Base-by-base conservation (phyloP, 2,329 filamentous ascomycete species). In the Hansfordia pulvinata region DNA sequence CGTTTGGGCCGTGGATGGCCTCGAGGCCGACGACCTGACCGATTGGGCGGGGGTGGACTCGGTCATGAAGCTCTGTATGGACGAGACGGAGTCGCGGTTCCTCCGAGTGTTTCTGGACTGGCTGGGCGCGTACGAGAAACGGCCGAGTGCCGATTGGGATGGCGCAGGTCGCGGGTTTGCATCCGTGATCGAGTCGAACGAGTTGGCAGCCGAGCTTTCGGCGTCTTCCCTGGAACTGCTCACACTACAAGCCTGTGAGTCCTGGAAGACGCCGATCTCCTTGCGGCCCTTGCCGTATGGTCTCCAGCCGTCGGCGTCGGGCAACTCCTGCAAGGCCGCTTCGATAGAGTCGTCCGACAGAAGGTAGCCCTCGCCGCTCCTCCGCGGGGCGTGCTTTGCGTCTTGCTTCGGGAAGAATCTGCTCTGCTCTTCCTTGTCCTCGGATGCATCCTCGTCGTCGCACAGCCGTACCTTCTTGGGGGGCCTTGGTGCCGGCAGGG, bases 371-470 rank as follows among this genome's bases (percentile, higher is more conserved):
- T 64, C 60, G 18, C 46, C 43, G 25, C 51, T 53, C 19, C 47
- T 42, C 19, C 42, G 38, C 11, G 36, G 43, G 8, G 31, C 30
- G 7, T 41, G 30, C 4, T 30, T 42, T 5, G 36, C 23, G 3
- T 61, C 37, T n/a, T n/a, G n/a, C n/a, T n/a, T n/a, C n/a, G n/a
- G n/a, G 37, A 73, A 73, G 43, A 70, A 73, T 31, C 56, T 70
- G 54, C 69, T 74, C 27, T 47, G 61, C 38, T 61, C 50, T 12
- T 44, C 44, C 13, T 47, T 44, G n/a, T 39, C 40, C 3, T 39
- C 31, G 8, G 42, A 49, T 3, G 38, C 23, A 12, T 40, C 38
- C 8, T 41, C 41, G 21, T 69, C 60, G 4, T 61, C 53, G 30
- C 64, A 70, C 6, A 73, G 45, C 19, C 67, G 62, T 20, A 60